Evolutionary conservation across 1,139 yeast genomes (phyloP), one percentile per base, ranked within the genome.

Genomic region (Debaryomyces udenii): DNA sequence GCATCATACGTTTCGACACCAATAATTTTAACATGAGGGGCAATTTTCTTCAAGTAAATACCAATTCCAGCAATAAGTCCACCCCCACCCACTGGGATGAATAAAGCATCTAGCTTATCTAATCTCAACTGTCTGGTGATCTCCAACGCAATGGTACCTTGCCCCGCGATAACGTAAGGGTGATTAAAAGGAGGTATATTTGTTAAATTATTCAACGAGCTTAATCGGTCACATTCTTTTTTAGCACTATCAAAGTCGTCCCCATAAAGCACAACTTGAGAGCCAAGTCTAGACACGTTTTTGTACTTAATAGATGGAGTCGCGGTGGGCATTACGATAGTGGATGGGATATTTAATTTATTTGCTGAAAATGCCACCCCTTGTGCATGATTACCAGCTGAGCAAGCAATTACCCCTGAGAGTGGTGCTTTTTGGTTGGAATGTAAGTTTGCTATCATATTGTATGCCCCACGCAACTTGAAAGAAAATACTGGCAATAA

Each of bases 321-420:
- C 1, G 95, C 93, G 2, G 89, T 84, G 2, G 99, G 99, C 99
- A 93, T 93, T 38, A 93, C 98, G 43, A 93, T 93, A 4, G 97
- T 93, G 2, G 98, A 91, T 4, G 96, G 94, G 41, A 93, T 90
- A 27, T 85, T 85, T 56, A 93, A 70, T 49, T 83, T 81, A 48
- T 80, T 81, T 3, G 98, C 96, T 11, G 96, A 86, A 59, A 69
- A 93, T 0, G 99, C 99, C 6, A 94, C 98, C 48, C 99, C 99
- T 62, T 94, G 99, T 2, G 99, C 99, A 56, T 93, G 99, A 62
- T 93, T 93, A 29, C 99, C 99, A 1, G 99, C 99, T 15, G 97
- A 89, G 56, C 98, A 93, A 0, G 99, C 97, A 61, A 94, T 86
- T 40, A 93, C 97, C 49, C 99, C 99, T 46, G 85, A 80, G 51